phyloP scores from a whole-genome alignment of 805 yeast genomes.

The Ogataea wickerhamii region DNA sequence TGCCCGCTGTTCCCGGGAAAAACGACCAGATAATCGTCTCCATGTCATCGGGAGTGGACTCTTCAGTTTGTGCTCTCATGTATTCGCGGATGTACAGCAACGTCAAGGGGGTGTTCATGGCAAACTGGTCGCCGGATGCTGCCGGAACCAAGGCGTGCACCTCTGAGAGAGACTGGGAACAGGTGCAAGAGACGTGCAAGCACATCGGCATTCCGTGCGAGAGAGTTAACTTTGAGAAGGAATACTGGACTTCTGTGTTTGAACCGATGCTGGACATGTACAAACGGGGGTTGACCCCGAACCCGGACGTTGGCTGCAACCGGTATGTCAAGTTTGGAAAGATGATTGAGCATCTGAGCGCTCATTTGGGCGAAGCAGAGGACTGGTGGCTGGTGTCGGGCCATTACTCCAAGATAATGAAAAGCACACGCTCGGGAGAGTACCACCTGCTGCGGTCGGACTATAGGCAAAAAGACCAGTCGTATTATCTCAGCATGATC shows the following conservation, averaged over 20 bases:
- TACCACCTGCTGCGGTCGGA: conserved; percentile 54
- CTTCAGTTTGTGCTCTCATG: conserved; percentile 72
- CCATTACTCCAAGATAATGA: conserved; percentile 62
- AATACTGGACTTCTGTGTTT: conserved; percentile 91
- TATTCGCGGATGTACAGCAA: conserved; percentile 52
- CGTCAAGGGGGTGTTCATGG: conserved; percentile 86
- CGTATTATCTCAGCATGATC: conserved; percentile 80
- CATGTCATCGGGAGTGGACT: conserved; percentile 97
- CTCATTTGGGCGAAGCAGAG: conserved; percentile 11
- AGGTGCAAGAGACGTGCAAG: conserved; percentile 62
- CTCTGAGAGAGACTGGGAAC: conserved; percentile 80
- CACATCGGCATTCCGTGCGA: conserved; percentile 65
- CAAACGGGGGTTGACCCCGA: conserved; percentile 76
- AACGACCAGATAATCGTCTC: conserved; percentile 74
- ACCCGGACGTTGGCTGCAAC: conserved; percentile 92
- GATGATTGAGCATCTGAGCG: conserved; percentile 51
- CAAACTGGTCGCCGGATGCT: conserved; percentile 67
- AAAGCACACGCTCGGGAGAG: conserved; percentile 29
- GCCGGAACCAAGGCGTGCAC: conserved; percentile 49
- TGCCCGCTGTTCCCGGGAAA: conserved; percentile 34
- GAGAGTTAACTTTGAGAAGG: conserved; percentile 79
- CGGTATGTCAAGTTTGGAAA: conserved; percentile 82
- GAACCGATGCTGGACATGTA: conserved; percentile 85
- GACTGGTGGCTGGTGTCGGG: conserved; percentile 91
- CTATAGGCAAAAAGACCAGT: conserved; percentile 74